Base-by-base conservation (phyloP, 441 rosid species). In the Erysimum cheiri region DNA sequence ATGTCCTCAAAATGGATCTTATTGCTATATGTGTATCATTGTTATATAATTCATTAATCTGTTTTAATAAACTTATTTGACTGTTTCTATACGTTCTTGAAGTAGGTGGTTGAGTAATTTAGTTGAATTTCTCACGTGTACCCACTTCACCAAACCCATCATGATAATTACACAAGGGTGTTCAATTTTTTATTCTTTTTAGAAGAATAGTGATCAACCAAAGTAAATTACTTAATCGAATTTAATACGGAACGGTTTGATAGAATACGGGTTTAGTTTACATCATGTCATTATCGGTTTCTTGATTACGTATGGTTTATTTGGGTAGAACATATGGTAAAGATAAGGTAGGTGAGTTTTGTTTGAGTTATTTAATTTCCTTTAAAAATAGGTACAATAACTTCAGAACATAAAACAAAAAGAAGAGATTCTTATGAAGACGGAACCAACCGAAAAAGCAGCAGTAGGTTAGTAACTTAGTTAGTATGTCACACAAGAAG, bases 401-500 rank as follows among this genome's bases (percentile, higher is more conserved):
- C 17, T 35, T 28, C 8, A 46, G 11, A 41, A 70, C n/a, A 31
- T 19, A 9, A 24, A 37, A 54, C 33, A 13, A 46, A 4, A 12
- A 24, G 2, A 3, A 8, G 3, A 37, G 14, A 12, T 2, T 32
- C 12, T 39, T 19, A 41, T 26, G 64, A 9, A 74, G 28, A 68
- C 69, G 67, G 17, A 74, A 67, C 40, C 39, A 53, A 53, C 70
- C 69, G 49, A 36, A 60, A 67, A 60, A 60, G 2, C 68, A 54
- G 73, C 47, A 24, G 68, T 40, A 32, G 56, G 43, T 60, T 24
- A 33, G 44, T 8, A 15, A n/a, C n/a, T n/a, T n/a, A n/a, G n/a
- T n/a, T 7, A 57, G 53, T n/a, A 26, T 41, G 33, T 67, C 73
- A 74, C 53, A 61, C 73, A 61, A 74, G 64, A 74, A 74, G 78